A percentile compares a stretch with the other conserved stretches of the same genome.
phyloP scores from a whole-genome alignment of 1,284 basidiomycete genomes.

The Coniferiporia weirii region DNA sequence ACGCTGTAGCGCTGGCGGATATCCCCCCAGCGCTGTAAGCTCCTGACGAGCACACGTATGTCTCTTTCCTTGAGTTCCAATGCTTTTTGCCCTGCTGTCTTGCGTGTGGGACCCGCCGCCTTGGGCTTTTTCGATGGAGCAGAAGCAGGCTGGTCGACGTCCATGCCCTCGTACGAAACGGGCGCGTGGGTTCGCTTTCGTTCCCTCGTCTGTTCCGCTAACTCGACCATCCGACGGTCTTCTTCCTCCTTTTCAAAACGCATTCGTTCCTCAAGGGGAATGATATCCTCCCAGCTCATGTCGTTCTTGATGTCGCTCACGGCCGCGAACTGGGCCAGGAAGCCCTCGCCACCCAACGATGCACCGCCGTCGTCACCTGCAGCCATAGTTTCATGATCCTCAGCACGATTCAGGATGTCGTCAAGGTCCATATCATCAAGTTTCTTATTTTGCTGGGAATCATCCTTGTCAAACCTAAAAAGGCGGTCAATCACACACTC shows the following conservation, averaged over 20 bases:
- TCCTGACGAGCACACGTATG: slow-evolving; percentile 91
- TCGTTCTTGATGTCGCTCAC: slow-evolving; percentile 98
- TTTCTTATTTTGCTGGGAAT: slow-evolving; percentile 89
- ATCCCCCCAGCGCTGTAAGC: slow-evolving; percentile 97
- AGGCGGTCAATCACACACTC: slow-evolving; percentile 18
- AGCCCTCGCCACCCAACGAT: slow-evolving; percentile 94
- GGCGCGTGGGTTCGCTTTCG: slow-evolving; percentile 83
- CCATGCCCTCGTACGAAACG: slow-evolving; percentile 89
- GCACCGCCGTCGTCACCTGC: slow-evolving; percentile 72
- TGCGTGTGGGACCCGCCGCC: slow-evolving; percentile 60
- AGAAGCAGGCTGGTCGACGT: slow-evolving; percentile 67
- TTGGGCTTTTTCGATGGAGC: slow-evolving; percentile 70
- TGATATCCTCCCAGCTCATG: slow-evolving; percentile 99
- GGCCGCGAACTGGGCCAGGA: slow-evolving; percentile 92
- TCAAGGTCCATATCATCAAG: slow-evolving; percentile 99
- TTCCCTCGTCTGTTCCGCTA: slow-evolving; percentile 56
- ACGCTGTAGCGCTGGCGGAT: slow-evolving; percentile 91
- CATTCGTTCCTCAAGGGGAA: slow-evolving; percentile 88
- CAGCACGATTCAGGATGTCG: slow-evolving; percentile 94
- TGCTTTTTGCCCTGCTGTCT: slow-evolving; percentile 86
- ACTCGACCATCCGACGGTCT: slow-evolving; percentile 63
- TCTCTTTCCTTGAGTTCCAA: slow-evolving; percentile 98
- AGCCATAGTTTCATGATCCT: slow-evolving; percentile 93
- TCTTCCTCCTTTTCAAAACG: slow-evolving; percentile 83
- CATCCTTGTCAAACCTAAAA: slow-evolving; percentile 91